phyloP scores from a whole-genome alignment of 1,284 basidiomycete species.

The Pseudozyma thailandica region DNA sequence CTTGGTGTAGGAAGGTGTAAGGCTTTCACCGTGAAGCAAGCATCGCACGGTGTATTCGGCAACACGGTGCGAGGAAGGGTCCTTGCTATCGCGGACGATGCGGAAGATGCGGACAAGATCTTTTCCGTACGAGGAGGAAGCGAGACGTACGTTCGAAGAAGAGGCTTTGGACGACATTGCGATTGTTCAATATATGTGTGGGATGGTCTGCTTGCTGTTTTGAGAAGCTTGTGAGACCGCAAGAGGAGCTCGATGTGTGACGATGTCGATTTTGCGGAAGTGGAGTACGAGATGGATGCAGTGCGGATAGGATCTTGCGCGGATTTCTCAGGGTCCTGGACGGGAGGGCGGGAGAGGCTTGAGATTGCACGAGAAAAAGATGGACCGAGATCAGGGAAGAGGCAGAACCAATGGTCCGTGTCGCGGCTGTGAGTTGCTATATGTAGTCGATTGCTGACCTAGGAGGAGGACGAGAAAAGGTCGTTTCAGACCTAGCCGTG shows the following conservation, averaged over 20 bases:
- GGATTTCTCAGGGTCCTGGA: too few relatives aligned
- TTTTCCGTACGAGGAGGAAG: slow-evolving; percentile 59
- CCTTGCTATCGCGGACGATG: slow-evolving; percentile 53
- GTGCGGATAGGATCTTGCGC: background rate
- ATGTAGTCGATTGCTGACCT: background rate
- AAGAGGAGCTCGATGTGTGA: background rate
- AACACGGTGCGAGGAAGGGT: slow-evolving; percentile 49
- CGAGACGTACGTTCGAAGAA: slow-evolving; percentile 49
- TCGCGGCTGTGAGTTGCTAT: background rate
- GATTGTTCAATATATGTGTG: background rate
- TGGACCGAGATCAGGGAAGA: background rate
- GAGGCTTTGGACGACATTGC: slow-evolving; percentile 45
- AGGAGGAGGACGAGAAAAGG: too few relatives aligned
- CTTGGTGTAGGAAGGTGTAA: slow-evolving; percentile 52
- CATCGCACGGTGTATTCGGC: slow-evolving; percentile 59
- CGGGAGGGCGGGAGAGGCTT: background rate
- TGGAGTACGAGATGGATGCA: background rate
- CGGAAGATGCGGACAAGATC: slow-evolving; percentile 60
- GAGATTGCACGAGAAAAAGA: background rate
- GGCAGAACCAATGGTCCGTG: background rate
- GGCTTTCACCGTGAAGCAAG: slow-evolving; percentile 52
- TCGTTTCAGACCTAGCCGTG: too few relatives aligned
- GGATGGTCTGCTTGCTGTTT: background rate
- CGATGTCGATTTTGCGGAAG: background rate
- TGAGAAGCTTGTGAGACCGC: background rate